Conservation (phyloP, 2,329 filamentous ascomycete species). For the Knufia fluminis region DNA sequence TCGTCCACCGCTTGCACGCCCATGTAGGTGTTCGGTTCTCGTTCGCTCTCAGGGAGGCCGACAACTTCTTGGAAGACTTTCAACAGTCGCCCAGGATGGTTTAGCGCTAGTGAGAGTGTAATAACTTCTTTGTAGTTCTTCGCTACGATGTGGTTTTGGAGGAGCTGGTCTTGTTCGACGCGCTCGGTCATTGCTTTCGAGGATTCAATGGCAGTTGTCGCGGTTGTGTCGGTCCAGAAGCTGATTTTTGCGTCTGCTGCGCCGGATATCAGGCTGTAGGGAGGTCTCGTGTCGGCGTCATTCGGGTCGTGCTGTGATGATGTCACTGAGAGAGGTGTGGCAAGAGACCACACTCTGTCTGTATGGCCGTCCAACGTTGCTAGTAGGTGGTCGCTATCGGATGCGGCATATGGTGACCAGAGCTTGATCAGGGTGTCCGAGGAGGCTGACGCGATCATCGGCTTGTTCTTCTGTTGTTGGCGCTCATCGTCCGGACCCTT, state of each 20-base stretch:
- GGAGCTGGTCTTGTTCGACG: slow-evolving; percentile 86
- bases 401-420: slow-evolving; percentile 65
- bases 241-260: slow-evolving; percentile 87
- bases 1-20: slow-evolving; percentile 59
- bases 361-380: slow-evolving; percentile 94
- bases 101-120: slow-evolving; percentile 79
- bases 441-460: slow-evolving; percentile 66
- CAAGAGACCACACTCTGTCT: slow-evolving; percentile 86
- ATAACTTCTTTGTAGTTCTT: slow-evolving; percentile 91
- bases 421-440: slow-evolving; percentile 94
- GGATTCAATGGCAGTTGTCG: slow-evolving; percentile 64
- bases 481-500: slow-evolving; percentile 28
- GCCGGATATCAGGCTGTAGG: slow-evolving; percentile 72
- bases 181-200: slow-evolving; percentile 66
- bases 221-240: slow-evolving; percentile 91
- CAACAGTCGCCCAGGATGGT: slow-evolving; percentile 83
- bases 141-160: slow-evolving; percentile 83
- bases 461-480: slow-evolving; percentile 17
- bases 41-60: slow-evolving; percentile 32
- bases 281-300: slow-evolving; percentile 22
- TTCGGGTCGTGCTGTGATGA: slow-evolving; percentile 24
- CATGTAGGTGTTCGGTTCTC: slow-evolving; percentile 32
- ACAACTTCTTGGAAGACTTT: slow-evolving; percentile 75
- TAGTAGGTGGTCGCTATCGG: slow-evolving; percentile 59
- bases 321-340: slow-evolving; percentile 42